phyloP scores from a whole-genome alignment of 1,284 basidiomycete species.

The Fomitopsis betulina region DNA sequence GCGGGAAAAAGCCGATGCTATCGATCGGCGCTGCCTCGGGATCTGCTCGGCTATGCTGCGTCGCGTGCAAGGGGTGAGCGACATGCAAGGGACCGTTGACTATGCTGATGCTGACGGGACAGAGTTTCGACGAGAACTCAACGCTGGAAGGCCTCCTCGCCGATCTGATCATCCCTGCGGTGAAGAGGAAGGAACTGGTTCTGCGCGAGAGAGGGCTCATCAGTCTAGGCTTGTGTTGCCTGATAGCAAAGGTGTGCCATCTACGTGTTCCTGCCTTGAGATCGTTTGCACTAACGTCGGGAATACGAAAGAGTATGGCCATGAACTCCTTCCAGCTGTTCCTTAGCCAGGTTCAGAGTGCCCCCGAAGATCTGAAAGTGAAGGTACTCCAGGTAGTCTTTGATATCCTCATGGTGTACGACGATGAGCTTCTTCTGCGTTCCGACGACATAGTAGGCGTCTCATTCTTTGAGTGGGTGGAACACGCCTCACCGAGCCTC shows the following conservation, averaged over 20 bases:
- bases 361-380: conserved; percentile 73
- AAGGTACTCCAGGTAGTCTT: conserved; percentile 83
- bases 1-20: conserved; percentile 53
- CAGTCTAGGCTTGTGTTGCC: conserved; percentile 81
- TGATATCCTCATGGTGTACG: conserved; percentile 86
- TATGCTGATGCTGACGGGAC: neutral
- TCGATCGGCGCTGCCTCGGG: conserved; percentile 72
- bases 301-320: conserved; percentile 66
- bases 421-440: conserved; percentile 61
- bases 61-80: conserved; percentile 77
- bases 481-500: neutral
- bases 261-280: neutral
- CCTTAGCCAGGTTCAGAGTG: conserved; percentile 74
- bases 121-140: conserved; percentile 89
- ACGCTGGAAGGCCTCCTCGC: conserved; percentile 84
- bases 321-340: conserved; percentile 86
- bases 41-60: conserved; percentile 86
- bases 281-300: neutral
- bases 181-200: conserved; percentile 76
- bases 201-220: conserved; percentile 84
- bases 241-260: conserved; percentile 65
- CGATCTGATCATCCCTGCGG: conserved; percentile 85
- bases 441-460: conserved; percentile 44
- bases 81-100: neutral
- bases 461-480: neutral